Evolutionary conservation across 2,329 filamentous ascomycete genomes (phyloP).

Genomic region (Zymoseptoria crescenta): DNA sequence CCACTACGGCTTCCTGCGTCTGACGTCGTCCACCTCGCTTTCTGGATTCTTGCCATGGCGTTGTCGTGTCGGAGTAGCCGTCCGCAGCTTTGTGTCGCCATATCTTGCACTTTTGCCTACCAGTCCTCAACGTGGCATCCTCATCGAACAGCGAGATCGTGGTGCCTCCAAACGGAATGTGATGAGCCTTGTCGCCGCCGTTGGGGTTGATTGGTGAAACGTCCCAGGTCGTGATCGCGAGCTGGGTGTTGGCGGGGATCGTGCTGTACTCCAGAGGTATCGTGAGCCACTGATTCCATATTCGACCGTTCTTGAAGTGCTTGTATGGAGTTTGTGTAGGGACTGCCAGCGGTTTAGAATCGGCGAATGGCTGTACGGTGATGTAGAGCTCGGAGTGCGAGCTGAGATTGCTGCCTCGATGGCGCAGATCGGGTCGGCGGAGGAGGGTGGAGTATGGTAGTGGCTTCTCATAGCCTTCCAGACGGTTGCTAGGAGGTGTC

Average conservation of each 20-base stretch:
- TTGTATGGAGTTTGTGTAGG: conserved; percentile 90
- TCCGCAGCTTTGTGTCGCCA: conserved; percentile 79
- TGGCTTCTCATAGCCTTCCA: conserved; percentile 71
- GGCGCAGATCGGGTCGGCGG: conserved; percentile 68
- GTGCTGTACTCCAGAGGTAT: conserved; percentile 78
- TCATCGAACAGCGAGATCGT: conserved; percentile 87
- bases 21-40: conserved; percentile 42
- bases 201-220: conserved; percentile 69
- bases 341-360: conserved; percentile 89
- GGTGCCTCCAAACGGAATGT: conserved; percentile 87
- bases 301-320: conserved; percentile 64
- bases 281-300: conserved; percentile 95
- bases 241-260: conserved; percentile 69
- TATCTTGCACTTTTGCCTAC: conserved; percentile 81
- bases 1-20: conserved; percentile 54
- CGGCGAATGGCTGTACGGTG: conserved; percentile 88
- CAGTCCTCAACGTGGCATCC: conserved; percentile 85
- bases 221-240: conserved; percentile 95
- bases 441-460: conserved; percentile 71
- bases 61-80: conserved; percentile 70
- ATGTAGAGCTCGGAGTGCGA: conserved; percentile 83
- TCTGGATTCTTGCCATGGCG: conserved; percentile 59
- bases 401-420: conserved; percentile 80
- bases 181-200: conserved; percentile 63
- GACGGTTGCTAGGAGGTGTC: conserved; percentile 45